phyloP scores from a whole-genome alignment of 2,329 filamentous ascomycete genomes.

The Colletotrichum neosansevieriae region DNA sequence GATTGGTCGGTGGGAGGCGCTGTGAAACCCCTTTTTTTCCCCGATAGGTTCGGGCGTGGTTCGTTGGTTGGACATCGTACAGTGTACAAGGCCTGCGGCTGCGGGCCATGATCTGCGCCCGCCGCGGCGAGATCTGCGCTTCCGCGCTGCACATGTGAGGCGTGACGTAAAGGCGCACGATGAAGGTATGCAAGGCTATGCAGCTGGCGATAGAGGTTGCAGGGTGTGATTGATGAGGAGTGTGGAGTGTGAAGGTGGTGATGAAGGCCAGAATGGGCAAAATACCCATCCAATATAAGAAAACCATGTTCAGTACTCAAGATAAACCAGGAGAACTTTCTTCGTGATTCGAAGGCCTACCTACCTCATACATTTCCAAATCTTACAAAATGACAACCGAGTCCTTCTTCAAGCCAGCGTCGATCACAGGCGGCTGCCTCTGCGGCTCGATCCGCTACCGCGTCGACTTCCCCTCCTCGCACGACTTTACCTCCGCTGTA shows the following conservation, averaged over 20 bases:
- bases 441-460: constrained; percentile 62
- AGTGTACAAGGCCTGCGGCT: not conserved
- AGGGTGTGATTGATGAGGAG: constrained; percentile 48
- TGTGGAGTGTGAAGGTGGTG: rapidly evolving
- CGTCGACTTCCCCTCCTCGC: constrained; percentile 57
- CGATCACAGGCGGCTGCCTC: constrained; percentile 63
- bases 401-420: constrained; percentile 44
- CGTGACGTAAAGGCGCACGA: not conserved
- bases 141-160: constrained; percentile 2
- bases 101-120: not conserved
- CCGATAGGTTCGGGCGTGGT: not conserved
- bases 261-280: not conserved
- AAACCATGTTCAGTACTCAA: not conserved
- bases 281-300: constrained; percentile 1
- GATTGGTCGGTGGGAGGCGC: constrained; percentile 81
- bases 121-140: constrained; percentile 9
- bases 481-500: constrained; percentile 56
- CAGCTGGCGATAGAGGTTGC: not conserved
- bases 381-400: not conserved
- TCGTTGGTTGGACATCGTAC: too few relatives aligned
- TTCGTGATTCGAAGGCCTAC: not conserved
- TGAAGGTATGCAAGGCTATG: not conserved
- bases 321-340: not conserved
- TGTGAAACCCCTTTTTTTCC: constrained; percentile 54
- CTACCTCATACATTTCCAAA: not conserved